Percentiles rank a stretch among this genome's conserved stretches.
These are phyloP conservation scores for Astrephomene gubernaculifera DNA, from an alignment of 139 green algal genomes.

Conservation along the genomic window DNA sequence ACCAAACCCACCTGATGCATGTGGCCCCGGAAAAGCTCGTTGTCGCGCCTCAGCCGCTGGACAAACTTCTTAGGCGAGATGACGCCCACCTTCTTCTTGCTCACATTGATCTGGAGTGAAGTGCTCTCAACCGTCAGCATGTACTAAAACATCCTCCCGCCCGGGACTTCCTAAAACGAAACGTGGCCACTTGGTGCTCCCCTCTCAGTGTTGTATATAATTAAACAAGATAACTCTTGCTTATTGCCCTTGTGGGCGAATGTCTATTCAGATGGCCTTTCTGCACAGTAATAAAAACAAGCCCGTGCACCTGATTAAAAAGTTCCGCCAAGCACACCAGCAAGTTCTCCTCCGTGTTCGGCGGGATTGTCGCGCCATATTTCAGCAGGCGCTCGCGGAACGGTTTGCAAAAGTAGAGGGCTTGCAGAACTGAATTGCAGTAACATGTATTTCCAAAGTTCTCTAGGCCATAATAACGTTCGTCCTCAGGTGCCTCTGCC, in stretches of 20 bases:
- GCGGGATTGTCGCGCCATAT: slow-evolving; percentile 70
- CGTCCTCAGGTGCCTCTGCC: slow-evolving; percentile 79
- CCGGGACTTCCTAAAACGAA: no score
- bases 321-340: slow-evolving; percentile 93
- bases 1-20: slow-evolving; percentile 93
- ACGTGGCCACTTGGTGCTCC: no score
- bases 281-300: no score
- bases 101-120: slow-evolving; percentile 86
- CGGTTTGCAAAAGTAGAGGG: slow-evolving; percentile 91
- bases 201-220: no score
- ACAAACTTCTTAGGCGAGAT: slow-evolving; percentile 94
- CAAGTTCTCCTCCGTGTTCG: slow-evolving; percentile 85
- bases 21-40: slow-evolving; percentile 94
- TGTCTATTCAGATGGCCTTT: no score
- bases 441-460: slow-evolving; percentile 99
- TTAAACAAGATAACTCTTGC: no score
- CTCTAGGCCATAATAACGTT: slow-evolving; percentile 96
- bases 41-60: slow-evolving; percentile 91
- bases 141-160: no score
- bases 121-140: no score
- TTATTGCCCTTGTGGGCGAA: no score
- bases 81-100: slow-evolving; percentile 91
- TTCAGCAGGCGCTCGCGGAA: slow-evolving; percentile 88
- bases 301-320: slow-evolving; percentile 84
- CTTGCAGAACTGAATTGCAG: slow-evolving; percentile 96